Base-by-base conservation (phyloP, 371 early-diverging fungal species). In the Choanephora cucurbitarum region DNA sequence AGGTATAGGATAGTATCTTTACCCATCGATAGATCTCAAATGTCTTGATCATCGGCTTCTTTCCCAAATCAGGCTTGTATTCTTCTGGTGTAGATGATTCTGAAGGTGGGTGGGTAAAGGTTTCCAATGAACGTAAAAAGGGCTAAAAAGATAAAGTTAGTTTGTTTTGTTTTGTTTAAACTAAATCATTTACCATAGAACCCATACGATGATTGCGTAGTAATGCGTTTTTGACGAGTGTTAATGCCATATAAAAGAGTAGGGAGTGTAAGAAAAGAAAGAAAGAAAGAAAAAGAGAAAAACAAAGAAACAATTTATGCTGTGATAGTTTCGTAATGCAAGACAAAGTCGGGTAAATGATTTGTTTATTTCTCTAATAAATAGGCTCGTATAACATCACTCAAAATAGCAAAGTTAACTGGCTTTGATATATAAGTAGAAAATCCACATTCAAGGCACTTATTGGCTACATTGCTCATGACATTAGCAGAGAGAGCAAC, bases 21-120 rank as follows among this genome's bases (percentile, higher is more conserved):
- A 91, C 92, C 92, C 92, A 92, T 40, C 92, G 81, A 79, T 92
- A 92, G 57, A 92, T 89, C 59, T 90, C 77, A 72, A 92, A 87
- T 15, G 86, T 86, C 83, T 92, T 92, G 57, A 75, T 58, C 34
- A 77, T 64, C 15, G 83, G 81, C 39, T 77, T 64, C 60, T 80
- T 85, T 45, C 66, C 69, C 1, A 19, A 8, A 32, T 55, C 21
- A 40, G 32, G 24, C 18, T 31, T 44, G 18, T 47, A 28, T 37
- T 39, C 24, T 28, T 44, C 58, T 5, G 52, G 22, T 9, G 45
- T 37, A 42, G 56, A 40, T 11, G 62, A 55, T 51, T 49, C 45
- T 15, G 34, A 14, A 0, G 53, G 24, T 13, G 19, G 21, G 11
- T 24, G 13, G 10, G 39, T 48, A 22, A 28, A 28, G 3, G 61